Conservation (phyloP, 345 rosid genomes). For the Lenwebbia sp. region DNA sequence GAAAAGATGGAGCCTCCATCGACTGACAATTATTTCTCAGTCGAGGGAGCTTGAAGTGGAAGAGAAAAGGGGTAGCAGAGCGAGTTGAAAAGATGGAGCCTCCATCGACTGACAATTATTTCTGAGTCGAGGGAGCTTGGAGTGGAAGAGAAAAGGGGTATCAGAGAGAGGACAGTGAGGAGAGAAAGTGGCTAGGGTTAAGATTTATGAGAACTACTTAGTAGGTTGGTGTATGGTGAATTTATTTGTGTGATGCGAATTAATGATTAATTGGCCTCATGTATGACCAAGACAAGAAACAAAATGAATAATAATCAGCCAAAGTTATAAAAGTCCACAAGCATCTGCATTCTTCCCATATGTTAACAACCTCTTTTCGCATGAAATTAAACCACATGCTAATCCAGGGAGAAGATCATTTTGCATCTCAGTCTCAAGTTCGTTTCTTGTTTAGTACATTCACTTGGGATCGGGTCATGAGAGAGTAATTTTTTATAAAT, state of each 20-base stretch:
- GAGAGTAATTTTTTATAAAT: neutral
- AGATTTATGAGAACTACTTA: too few relatives aligned
- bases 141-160: too few relatives aligned
- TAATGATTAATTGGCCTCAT: neutral
- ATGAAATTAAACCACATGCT: neutral
- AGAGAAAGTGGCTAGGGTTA: too few relatives aligned
- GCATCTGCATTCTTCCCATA: neutral
- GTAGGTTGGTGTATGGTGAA: too few relatives aligned
- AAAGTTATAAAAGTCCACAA: neutral
- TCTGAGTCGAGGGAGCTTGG: too few relatives aligned
- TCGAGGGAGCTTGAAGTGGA: too few relatives aligned
- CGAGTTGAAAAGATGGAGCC: too few relatives aligned
- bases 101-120: too few relatives aligned
- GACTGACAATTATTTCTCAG: too few relatives aligned
- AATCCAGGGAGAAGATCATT: neutral
- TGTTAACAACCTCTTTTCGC: neutral
- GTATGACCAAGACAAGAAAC: neutral
- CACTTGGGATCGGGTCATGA: neutral
- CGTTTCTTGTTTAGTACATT: neutral
- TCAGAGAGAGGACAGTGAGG: too few relatives aligned
- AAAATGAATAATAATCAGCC: neutral
- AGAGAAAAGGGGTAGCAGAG: too few relatives aligned
- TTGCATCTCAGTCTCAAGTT: neutral
- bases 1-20: too few relatives aligned
- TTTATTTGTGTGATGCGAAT: neutral